Conservation (phyloP, 1,139 yeast genomes). For the Lodderomyces orthopsilosis region DNA sequence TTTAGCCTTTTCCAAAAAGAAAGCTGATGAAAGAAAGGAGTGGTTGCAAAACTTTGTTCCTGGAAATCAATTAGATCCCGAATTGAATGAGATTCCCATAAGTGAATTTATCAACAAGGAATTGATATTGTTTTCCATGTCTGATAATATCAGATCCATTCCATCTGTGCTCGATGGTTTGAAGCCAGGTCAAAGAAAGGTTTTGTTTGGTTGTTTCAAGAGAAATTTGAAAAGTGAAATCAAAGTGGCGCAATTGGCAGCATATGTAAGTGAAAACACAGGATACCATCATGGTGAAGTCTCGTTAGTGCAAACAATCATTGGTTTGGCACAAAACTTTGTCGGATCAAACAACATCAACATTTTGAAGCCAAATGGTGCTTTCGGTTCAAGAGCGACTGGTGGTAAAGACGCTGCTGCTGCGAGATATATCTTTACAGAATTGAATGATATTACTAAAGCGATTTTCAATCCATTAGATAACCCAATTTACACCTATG, state of each 20-base stretch:
- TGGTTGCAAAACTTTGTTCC: slow-evolving; percentile 91
- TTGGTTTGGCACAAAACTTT: slow-evolving; percentile 92
- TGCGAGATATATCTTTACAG: slow-evolving; percentile 94
- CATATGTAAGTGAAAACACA: slow-evolving; percentile 84
- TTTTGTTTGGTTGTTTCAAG: slow-evolving; percentile 83
- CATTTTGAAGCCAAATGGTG: slow-evolving; percentile 85
- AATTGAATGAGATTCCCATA: slow-evolving; percentile 74
- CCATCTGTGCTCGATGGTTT: slow-evolving; percentile 94
- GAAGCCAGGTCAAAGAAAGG: slow-evolving; percentile 97
- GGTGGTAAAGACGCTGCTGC: slow-evolving; percentile 99
- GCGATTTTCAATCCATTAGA: slow-evolving; percentile 78
- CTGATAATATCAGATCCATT: slow-evolving; percentile 93
- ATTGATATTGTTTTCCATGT: slow-evolving; percentile 90
- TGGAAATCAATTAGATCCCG: slow-evolving; percentile 91
- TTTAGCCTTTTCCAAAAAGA: slow-evolving; percentile 90
- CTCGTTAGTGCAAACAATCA: slow-evolving; percentile 83
- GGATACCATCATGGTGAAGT: slow-evolving; percentile 97
- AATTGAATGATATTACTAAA: slow-evolving; percentile 71
- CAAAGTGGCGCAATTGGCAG: slow-evolving; percentile 89
- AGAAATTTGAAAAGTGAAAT: slow-evolving; percentile 75
- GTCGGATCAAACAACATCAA: slow-evolving; percentile 92
- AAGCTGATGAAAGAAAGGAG: slow-evolving; percentile 96
- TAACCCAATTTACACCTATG: slow-evolving; percentile 70
- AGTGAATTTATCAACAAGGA: slow-evolving; percentile 94
- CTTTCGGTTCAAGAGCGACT: slow-evolving; percentile 93